Base-by-base conservation (phyloP, 176 grass and related monocot genomes). In the Hyparrhenia diplandra region DNA sequence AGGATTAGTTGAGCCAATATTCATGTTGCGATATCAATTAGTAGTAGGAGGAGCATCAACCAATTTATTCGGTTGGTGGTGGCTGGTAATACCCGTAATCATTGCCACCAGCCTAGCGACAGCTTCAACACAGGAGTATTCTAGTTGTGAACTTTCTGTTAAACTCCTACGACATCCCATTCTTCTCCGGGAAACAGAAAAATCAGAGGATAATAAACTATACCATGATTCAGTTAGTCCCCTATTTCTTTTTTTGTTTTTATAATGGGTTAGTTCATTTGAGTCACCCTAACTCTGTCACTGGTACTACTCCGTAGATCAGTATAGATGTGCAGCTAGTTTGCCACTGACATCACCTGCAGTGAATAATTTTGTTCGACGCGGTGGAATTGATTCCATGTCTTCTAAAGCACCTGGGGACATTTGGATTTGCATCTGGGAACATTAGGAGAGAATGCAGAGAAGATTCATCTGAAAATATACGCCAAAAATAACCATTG, bases 31-130 rank as follows among this genome's bases (percentile, higher is more conserved):
- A 4, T 23, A 40, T 71, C 65, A 81, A 69, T 75, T 27, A 70
- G 39, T 69, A 13, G 31, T 32, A 32, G 31, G 31, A 71, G 69
- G 13, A 71, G 69, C 35, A 76, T 69, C 51, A 61, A 13, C 47
- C 21, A 9, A 79, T 88, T 23, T 23, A 83, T 88, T 79, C 28
- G 74, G 59, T 57, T 32, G 73, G 32, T 66, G 41, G 75, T 84
- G 27, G 29, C 78, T 40, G 68, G 29, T 79, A 58, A 43, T 35
- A 57, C n/a, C 51, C 55, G 11, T 14, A 59, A 88, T 85, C 82
- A 85, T 89, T 85, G 77, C 64, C 1, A 77, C 64, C 87, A 89
- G 87, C 82, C 87, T 85, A 85, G 87, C 71, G 17, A 85, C 82
- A 85, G 77, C 77, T 35, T 29, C 4, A 64, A 43, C 43, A 61